Evolutionary conservation across 2,329 filamentous ascomycete genomes (phyloP), one percentile per base, ranked within the genome.

Genomic region (Ustulina deusta): DNA sequence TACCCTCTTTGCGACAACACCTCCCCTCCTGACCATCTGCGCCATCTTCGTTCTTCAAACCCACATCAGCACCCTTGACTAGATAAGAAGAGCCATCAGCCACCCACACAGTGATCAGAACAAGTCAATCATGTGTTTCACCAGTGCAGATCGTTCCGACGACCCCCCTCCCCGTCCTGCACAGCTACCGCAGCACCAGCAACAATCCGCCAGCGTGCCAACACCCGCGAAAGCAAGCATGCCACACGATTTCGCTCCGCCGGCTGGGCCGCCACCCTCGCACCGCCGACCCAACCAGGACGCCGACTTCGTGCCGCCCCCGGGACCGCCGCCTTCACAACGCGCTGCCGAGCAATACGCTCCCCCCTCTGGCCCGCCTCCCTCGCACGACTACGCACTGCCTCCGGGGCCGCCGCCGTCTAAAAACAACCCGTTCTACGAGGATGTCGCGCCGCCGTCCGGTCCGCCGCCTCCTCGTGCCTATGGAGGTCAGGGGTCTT

Each of bases 41-140:
- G 15, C 2, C 40, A 20, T 44, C 40, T 44, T 7, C 42, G 1
- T 17, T 46, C n/a, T 25, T n/a, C 44, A 46, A 13, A 22, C 7
- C 44, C 1, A n/a, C n/a, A 36, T 36, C 34, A 36, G 22, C 25
- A 27, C 46, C 22, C 22, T 15, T 6, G 13, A 13, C 46, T 27
- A 3, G 25, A 49, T 38, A 40, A 27, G 44, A 36, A 29, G 27
- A 27, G 56, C 38, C 32, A 22, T 29, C 52, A 29, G 15, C 17
- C 27, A 36, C 29, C 11, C n/a, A 36, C 25, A 20, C 49, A 34
- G 27, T 9, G 1, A 29, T 49, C 13, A 15, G 22, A 29, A 15
- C 3, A 17, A 27, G 17, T 49, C 22, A 59, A 62, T 17, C 54
- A 86, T 87, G 85, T 87, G 85, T 75, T 86, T 86, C 71, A 82